Percentiles rank a stretch among this genome's conserved stretches.
These are phyloP conservation scores for Candida dubliniensis DNA, from an alignment of 1,139 yeast genomes.

Conservation along the genomic window DNA sequence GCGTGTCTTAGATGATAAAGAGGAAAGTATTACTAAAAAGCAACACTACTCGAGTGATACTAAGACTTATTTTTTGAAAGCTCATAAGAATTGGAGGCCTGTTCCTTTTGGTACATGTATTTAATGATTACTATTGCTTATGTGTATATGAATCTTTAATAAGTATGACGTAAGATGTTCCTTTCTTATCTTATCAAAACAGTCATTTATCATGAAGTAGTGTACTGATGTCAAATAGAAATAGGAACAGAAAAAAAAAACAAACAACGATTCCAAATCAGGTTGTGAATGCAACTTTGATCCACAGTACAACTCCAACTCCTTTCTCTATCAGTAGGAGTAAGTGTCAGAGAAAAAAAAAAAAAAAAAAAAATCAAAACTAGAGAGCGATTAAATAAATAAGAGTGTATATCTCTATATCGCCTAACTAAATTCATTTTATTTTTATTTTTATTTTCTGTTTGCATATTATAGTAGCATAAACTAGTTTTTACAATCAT, in stretches of 20 bases:
- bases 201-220: not conserved
- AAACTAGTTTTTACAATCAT: too few relatives aligned
- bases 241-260: not conserved
- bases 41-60: constrained; percentile 1
- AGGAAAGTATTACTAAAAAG: constrained; percentile 9
- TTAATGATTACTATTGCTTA: not conserved
- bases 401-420: too few relatives aligned
- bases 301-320: not conserved
- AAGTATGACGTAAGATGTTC: not conserved
- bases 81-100: constrained; percentile 33
- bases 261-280: constrained; percentile 2
- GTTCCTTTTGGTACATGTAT: constrained; percentile 32
- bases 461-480: too few relatives aligned
- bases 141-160: not conserved
- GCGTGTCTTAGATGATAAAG: constrained; percentile 5
- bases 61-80: constrained; percentile 26
- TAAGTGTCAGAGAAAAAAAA: not conserved
- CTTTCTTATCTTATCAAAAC: constrained; percentile 5
- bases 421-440: too few relatives aligned
- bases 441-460: too few relatives aligned
- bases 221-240: not conserved
- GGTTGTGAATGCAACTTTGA: constrained; percentile 1
- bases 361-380: too few relatives aligned
- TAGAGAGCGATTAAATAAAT: not conserved
- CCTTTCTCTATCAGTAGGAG: not conserved